phyloP scores from a whole-genome alignment of 495 filamentous ascomycete species.

The Hypoxylon fuscum region DNA sequence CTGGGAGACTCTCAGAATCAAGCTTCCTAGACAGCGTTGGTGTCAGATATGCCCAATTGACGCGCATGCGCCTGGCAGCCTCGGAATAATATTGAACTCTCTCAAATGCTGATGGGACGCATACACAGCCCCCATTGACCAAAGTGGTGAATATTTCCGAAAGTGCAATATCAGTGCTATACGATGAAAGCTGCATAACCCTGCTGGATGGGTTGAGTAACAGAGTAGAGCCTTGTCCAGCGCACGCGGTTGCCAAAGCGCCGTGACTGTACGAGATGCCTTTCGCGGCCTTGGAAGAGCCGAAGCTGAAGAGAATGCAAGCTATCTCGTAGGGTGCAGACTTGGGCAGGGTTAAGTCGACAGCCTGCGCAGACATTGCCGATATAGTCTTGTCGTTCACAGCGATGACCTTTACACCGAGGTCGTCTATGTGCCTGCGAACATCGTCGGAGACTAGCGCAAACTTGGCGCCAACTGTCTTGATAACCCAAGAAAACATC shows the following conservation, averaged over 20 bases:
- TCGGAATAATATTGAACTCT: constrained; percentile 47
- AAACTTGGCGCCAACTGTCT: constrained; percentile 50
- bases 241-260: constrained; percentile 52
- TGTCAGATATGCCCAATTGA: constrained; percentile 61
- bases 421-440: constrained; percentile 38
- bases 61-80: constrained; percentile 55
- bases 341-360: constrained; percentile 30
- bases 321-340: constrained; percentile 50
- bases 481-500: constrained; percentile 53
- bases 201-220: constrained; percentile 59
- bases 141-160: constrained; percentile 73
- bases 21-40: constrained; percentile 56
- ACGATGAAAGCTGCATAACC: constrained; percentile 74
- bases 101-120: constrained; percentile 56
- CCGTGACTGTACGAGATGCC: constrained; percentile 57
- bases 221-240: constrained; percentile 60
- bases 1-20: constrained; percentile 47
- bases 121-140: constrained; percentile 61
- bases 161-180: constrained; percentile 73
- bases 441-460: constrained; percentile 49
- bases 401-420: constrained; percentile 48
- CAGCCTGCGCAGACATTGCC: constrained; percentile 48
- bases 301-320: constrained; percentile 53
- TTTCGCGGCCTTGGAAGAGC: constrained; percentile 44
- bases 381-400: constrained; percentile 45